phyloP scores from a whole-genome alignment of 1,284 basidiomycete genomes.

The Gomphus bonarii region DNA sequence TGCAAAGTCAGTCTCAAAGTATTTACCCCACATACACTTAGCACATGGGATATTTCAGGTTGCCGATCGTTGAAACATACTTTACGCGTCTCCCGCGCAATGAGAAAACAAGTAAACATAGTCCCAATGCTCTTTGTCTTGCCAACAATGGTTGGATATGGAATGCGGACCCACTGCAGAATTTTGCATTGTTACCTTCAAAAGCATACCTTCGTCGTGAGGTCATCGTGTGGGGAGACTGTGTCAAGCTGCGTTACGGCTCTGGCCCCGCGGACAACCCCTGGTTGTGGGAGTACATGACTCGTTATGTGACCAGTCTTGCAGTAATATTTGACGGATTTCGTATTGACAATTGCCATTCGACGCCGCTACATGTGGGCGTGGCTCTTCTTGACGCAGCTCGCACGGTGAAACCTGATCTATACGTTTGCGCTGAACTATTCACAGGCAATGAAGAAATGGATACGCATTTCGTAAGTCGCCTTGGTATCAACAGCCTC shows the following conservation, averaged over 20 bases:
- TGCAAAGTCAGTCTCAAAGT: conserved; percentile 40
- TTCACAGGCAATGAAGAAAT: conserved; percentile 95
- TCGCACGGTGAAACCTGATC: conserved; percentile 77
- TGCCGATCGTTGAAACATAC: conserved; percentile 78
- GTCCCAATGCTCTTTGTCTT: conserved; percentile 66
- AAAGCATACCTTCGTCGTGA: conserved; percentile 93
- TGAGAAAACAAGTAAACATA: conserved; percentile 40
- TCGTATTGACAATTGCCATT: conserved; percentile 97
- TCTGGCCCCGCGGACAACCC: conserved; percentile 71
- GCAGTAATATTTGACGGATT: conserved; percentile 88
- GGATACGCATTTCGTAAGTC: conserved; percentile 84
- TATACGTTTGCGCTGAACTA: conserved; percentile 94
- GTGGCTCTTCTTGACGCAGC: conserved; percentile 87
- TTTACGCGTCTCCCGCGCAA: conserved; percentile 72
- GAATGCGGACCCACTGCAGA: conserved; percentile 88
- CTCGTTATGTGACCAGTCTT: conserved; percentile 70
- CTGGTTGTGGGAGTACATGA: conserved; percentile 94
- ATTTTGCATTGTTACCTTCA: conserved; percentile 93
- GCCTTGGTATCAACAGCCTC: conserved; percentile 85
- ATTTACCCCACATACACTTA: background rate
- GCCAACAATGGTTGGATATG: conserved; percentile 99
- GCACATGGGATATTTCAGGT: conserved; percentile 30
- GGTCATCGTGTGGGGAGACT: conserved; percentile 96
- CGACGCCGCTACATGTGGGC: conserved; percentile 93
- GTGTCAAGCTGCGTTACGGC: conserved; percentile 95